Base-by-base conservation (phyloP, 768 basidiomycete genomes). In the Suillus lakei region DNA sequence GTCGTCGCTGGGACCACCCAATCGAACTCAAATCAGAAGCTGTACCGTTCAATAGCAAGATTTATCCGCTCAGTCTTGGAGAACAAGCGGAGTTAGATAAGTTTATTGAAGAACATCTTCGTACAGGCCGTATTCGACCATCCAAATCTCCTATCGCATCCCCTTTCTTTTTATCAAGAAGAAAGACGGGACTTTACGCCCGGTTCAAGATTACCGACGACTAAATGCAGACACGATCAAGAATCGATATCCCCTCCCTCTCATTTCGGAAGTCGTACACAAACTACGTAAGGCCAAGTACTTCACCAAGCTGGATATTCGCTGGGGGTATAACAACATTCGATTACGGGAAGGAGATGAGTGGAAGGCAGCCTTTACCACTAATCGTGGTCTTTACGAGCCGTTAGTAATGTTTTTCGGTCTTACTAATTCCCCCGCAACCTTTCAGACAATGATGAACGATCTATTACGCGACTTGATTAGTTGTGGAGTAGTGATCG, bases 361-460 rank as follows among this genome's bases (percentile, higher is more conserved):
- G 36, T 53, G 61, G 48, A 53, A 62, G 23, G 50, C 30, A 9
- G 30, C 48, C 6, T 62, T 61, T 26, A 23, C 2, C 28, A 13
- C 39, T 16, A 44, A 30, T 38, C 36, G 36, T 38, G 43, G 60
- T 6, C 48, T 62, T 2, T 62, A 32, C n/a, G 28, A 62, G n/a
- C 46, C 26, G 7, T 23, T 36, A 26, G 61, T 62, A 8, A 62
- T 62, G 48, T 62, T 62, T n/a, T 62, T 62, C 26, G 61, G n/a
- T n/a, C n/a, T n/a, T n/a, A n/a, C n/a, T n/a, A n/a, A n/a, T n/a
- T n/a, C n/a, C n/a, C n/a, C n/a, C 46, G 7, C 51, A 16, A 74
- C 78, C 0, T 84, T 84, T 66, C 75, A 78, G 53, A 59, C 56
- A 1, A 70, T 77, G 67, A 77, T 77, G 72, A 74, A 78, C 65